Evolutionary conservation across 139 green algal species (phyloP), one percentile per base, ranked within the genome.

Genomic region (Tetradesmus lagerheimii): DNA sequence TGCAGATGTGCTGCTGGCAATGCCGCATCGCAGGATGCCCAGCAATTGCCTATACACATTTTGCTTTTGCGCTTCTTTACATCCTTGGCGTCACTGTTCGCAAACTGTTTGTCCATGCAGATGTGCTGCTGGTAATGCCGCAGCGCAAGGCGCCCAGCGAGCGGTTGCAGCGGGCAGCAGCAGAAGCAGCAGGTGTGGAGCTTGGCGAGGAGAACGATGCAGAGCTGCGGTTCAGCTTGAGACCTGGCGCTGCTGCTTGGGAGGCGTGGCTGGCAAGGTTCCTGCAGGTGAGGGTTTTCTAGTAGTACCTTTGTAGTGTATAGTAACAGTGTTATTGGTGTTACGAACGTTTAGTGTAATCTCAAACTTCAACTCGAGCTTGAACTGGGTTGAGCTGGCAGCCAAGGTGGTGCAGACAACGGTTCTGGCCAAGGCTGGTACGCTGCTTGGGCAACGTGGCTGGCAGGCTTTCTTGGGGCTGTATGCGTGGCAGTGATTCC

Each of bases 91-190:
- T n/a, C 43, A 15, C 43, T 50, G 43, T 14, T 14, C 20, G 47
- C 8, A 18, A 62, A n/a, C n/a, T n/a, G n/a, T 18, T 57, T 31
- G 64, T 16, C 64, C 23, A 34, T 20, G 50, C 86, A 90, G 86
- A 90, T 43, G 86, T 90, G 31, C 86, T 90, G 37, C 29, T 90
- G 37, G 86, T 85, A 0, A 47, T 85, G 35, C 86, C 86, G 31
- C 76, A 80, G 50, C 86, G 76, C 37, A 57, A 80, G 37, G 86
- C 27, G 14, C 86, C 86, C 50, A 90, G 50, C 5, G 86, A 90
- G 77, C 76, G 76, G 34, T 37, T 85, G 37, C 76, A 85, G 37
- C 47, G 76, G 4, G 86, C 75, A 57, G 86, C 86, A 34, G 86
- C 86, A 39, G 86, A 78, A n/a, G 76, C 86, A 20, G 34, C 50